A percentile compares a stretch with the other conserved stretches of the same genome.
phyloP scores from a whole-genome alignment of 306 rosid genomes.

The Inga oerstediana region DNA sequence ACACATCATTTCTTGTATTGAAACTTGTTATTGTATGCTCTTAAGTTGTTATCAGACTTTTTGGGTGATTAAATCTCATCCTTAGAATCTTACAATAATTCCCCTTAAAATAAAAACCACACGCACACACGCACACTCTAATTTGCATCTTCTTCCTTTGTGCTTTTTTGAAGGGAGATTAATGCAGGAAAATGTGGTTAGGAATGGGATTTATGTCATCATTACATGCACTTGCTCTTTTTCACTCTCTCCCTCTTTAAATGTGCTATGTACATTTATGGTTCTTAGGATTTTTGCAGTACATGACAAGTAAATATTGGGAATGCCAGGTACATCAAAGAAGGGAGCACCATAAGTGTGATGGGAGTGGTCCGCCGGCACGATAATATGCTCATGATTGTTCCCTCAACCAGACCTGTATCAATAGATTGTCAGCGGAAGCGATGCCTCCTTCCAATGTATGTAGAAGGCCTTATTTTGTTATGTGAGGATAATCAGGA shows the following conservation, averaged over 20 bases:
- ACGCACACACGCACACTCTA: background rate
- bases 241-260: background rate
- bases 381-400: slow-evolving; percentile 89
- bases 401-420: slow-evolving; percentile 74
- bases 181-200: background rate
- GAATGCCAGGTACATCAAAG: slow-evolving; percentile 74
- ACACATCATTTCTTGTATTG: too few species aligned
- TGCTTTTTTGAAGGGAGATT: background rate
- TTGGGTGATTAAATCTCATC: too few species aligned
- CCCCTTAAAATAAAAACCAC: too few species aligned
- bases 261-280: background rate
- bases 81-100: too few species aligned
- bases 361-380: slow-evolving; percentile 92
- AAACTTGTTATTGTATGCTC: too few species aligned
- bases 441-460: slow-evolving; percentile 86
- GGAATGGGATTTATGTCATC: background rate
- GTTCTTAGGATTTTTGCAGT: background rate
- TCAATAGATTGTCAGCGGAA: slow-evolving; percentile 86
- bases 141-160: background rate
- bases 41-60: too few species aligned
- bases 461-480: slow-evolving; percentile 80
- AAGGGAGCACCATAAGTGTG: slow-evolving; percentile 94
- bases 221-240: background rate
- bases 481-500: slow-evolving; percentile 81
- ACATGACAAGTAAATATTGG: slow-evolving; percentile 24